phyloP scores from a whole-genome alignment of 2,329 filamentous ascomycete species.

The Claviceps spartinae region DNA sequence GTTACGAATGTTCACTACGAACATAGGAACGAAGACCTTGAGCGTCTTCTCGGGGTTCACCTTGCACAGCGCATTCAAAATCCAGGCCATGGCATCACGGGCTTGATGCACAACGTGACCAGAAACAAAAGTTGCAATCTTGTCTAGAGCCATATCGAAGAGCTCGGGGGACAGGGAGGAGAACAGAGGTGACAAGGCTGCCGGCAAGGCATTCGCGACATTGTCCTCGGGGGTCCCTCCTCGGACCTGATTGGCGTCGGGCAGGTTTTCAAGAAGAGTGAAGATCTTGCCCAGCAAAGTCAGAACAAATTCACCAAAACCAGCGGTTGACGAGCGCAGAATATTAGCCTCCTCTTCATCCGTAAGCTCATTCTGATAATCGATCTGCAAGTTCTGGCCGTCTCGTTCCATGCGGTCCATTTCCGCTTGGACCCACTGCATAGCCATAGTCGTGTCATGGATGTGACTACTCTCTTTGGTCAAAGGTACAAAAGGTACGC shows the following conservation, averaged over 20 bases:
- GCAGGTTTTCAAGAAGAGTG: conserved; percentile 85
- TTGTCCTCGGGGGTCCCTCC: conserved; percentile 92
- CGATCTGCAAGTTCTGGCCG: conserved; percentile 70
- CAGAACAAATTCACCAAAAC: conserved; percentile 82
- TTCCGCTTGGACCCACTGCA: conserved; percentile 88
- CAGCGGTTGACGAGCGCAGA: conserved; percentile 83
- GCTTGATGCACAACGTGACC: conserved; percentile 96
- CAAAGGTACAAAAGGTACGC: conserved; percentile 81
- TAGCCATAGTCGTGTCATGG: conserved; percentile 62
- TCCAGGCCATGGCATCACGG: conserved; percentile 95
- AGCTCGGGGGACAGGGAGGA: conserved; percentile 84
- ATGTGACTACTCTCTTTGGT: conserved; percentile 44
- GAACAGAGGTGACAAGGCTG: conserved; percentile 80
- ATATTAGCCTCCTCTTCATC: conserved; percentile 82
- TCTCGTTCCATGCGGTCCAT: conserved; percentile 88
- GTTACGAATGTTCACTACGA: conserved; percentile 82
- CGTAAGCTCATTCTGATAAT: conserved; percentile 69
- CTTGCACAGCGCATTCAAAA: conserved; percentile 91
- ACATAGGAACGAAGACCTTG: conserved; percentile 77
- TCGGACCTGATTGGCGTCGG: conserved; percentile 75
- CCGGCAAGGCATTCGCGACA: conserved; percentile 88
- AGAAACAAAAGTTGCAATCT: conserved; percentile 81
- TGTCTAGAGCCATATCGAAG: conserved; percentile 83
- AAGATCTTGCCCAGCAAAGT: conserved; percentile 90
- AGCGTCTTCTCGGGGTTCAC: conserved; percentile 88